Base-by-base conservation (phyloP, 2,329 filamentous ascomycete species). In the Aschersonia sp. region DNA sequence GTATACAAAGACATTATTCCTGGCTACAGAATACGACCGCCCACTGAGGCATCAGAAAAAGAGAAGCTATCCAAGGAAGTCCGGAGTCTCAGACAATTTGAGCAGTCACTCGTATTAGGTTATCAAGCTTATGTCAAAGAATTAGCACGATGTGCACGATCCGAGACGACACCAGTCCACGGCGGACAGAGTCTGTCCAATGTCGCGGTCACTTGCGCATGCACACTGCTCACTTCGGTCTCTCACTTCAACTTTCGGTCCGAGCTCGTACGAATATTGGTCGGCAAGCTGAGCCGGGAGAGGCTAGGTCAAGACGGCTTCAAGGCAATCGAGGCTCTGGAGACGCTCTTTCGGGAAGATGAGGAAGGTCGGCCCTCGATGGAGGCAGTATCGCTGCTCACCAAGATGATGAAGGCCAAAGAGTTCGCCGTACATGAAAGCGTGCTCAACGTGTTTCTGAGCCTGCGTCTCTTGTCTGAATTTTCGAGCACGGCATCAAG, bases 1-100 rank as follows among this genome's bases (percentile, higher is more conserved):
- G 80, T 97, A 10, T 98, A 90, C 72, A 95, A 90, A 63, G 92
- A 97, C 64, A 78, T 96, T 44, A 97, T 98, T 50, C 92, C 92
- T 0, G 92, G 92, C 29, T 98, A 98, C 63, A 78, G 92, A 51
- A 97, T 98, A 69, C 82, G 92, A 14, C 85, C 87, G 1, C 69
- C 87, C 4, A 72, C 76, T 1, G 87, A 94, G 51, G 83, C 87
- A 33, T 79, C 83, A 43, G 73, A 83, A 59, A 76, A 77, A 49
- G 82, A 82, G 53, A 94, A 94, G 63, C 69, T 97, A 2, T 95
- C 89, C 5, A 96, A 95, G 62, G 92, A 97, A 31, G 87, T 97
- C 35, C 81, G 84, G 59, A 83, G 79, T 55, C 67, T 95, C 52
- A 78, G 89, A 47, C 72, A 78, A 43, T 98, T 89, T 61, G 92